Base-by-base conservation (phyloP, 2,329 filamentous ascomycete species). In the Pleurostoma richardsiae region DNA sequence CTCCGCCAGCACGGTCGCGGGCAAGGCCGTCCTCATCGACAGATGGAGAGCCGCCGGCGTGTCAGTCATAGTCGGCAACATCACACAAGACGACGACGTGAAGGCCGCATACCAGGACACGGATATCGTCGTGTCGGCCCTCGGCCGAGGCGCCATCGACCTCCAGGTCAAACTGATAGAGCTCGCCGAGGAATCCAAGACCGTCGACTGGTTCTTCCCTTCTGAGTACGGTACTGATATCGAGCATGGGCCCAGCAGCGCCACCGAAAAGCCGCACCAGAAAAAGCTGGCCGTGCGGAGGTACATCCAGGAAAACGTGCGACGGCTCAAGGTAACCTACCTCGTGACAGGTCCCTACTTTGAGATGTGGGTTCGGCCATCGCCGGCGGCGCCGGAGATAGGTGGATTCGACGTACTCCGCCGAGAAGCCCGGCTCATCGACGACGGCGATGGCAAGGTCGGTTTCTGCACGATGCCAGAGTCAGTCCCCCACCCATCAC, bases 391-490 rank as follows among this genome's bases (percentile, higher is more conserved):
- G 3, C 59, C 63, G 43, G 59, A 66, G 31, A 63, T 70, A 1
- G 85, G 85, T 3, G 75, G 75, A 0, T 90, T 80, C 55, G 76
- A 88, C 56, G 67, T 77, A 2, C 65, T 69, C 49, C 67, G 58
- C 3, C 82, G 76, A 57, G 77, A 70, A 47, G 85, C 85, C 0
- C 69, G 78, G 3, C 58, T 90, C 10, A 58, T 88, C 26, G 85
- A 77, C 3, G 77, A 78, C 51, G 85, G 83, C 0, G 67, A 81
- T 36, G 81, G 74, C 26, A 74, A 69, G 49, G 72, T 89, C 50
- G 83, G 81, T 33, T 78, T 90, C 55, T 88, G 83, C 3, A 85
- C 81, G 3, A 87, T 87, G 80, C 68, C 71, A 27, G 87, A 90
- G 83, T 86, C 66, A 67, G 79, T 72, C 10, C 7, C 3, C 6